Percentiles rank a stretch among this genome's conserved stretches.
These are phyloP conservation scores for Trichosporon coremiiforme DNA, from an alignment of 1,284 basidiomycete species.

Conservation along the genomic window DNA sequence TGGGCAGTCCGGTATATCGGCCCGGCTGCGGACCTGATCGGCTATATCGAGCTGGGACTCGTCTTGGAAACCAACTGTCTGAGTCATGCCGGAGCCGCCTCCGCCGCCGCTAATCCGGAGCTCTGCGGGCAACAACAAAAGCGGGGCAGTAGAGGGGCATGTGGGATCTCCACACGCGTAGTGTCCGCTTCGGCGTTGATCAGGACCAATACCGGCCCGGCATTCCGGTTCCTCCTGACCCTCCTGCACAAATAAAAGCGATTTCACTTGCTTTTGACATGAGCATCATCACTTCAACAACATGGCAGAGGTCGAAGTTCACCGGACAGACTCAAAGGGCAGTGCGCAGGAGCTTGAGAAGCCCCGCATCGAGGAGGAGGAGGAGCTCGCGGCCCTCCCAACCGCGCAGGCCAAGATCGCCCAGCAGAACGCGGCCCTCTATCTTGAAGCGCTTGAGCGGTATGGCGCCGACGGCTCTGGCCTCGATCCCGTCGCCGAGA, in stretches of 20 bases:
- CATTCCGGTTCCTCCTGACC: too few relatives aligned
- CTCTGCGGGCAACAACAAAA: background rate
- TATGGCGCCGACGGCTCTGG: constrained; percentile 43
- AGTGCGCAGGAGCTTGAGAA: background rate
- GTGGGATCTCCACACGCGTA: background rate
- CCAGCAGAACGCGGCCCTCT: constrained; percentile 42
- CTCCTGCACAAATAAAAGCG: background rate
- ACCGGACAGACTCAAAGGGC: constrained; percentile 23
- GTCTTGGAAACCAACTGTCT: too few relatives aligned
- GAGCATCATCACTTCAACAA: background rate
- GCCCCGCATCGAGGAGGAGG: constrained; percentile 1
- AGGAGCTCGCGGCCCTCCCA: constrained; percentile 17
- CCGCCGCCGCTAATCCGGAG: too few relatives aligned
- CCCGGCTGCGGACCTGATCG: background rate
- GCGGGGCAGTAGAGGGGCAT: background rate
- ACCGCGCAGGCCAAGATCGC: constrained; percentile 14
- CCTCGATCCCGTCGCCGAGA: constrained; percentile 48
- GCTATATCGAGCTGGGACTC: background rate
- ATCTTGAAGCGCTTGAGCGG: constrained; percentile 47
- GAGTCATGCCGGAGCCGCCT: too few relatives aligned
- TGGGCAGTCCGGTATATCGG: background rate
- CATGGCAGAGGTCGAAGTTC: background rate
- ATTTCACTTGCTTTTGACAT: too few relatives aligned
- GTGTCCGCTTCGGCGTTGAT: background rate
- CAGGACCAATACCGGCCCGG: too few relatives aligned